Evolutionary conservation across 257 asterid species (phyloP).

Genomic region (Echites panduratus): DNA sequence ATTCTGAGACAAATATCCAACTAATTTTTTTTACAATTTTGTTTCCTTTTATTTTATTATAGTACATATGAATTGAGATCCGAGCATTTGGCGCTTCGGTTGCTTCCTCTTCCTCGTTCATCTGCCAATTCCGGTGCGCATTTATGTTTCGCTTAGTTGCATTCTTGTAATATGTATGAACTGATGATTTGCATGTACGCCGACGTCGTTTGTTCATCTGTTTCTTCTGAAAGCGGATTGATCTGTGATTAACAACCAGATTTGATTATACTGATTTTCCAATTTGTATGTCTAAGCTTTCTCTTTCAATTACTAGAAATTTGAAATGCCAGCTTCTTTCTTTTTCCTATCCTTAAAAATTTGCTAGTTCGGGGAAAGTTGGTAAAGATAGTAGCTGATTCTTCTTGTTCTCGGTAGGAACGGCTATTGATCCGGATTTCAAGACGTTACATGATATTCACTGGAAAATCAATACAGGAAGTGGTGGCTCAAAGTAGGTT

Average conservation of each 20-base stretch:
- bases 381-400: neutral
- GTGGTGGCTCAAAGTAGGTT: too few relatives aligned
- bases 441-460: neutral
- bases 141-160: neutral
- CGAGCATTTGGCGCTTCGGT: neutral
- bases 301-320: neutral
- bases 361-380: neutral
- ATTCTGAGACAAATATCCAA: neutral
- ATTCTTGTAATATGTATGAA: neutral
- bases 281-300: neutral
- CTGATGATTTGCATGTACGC: neutral
- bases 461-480: neutral
- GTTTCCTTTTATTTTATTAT: neutral
- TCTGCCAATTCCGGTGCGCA: neutral
- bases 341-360: neutral
- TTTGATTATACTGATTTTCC: neutral
- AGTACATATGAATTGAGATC: slow-evolving; percentile 16
- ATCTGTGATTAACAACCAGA: neutral
- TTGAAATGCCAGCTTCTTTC: neutral
- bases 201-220: slow-evolving; percentile 4
- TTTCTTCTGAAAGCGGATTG: neutral
- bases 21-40: too few relatives aligned
- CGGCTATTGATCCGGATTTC: neutral
- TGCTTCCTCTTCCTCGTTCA: neutral
- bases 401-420: neutral